A percentile compares a stretch with the other conserved stretches of the same genome.
Evolutionary conservation across 2,329 filamentous ascomycete genomes (phyloP).

Genomic region (Ophiocordyceps australis): DNA sequence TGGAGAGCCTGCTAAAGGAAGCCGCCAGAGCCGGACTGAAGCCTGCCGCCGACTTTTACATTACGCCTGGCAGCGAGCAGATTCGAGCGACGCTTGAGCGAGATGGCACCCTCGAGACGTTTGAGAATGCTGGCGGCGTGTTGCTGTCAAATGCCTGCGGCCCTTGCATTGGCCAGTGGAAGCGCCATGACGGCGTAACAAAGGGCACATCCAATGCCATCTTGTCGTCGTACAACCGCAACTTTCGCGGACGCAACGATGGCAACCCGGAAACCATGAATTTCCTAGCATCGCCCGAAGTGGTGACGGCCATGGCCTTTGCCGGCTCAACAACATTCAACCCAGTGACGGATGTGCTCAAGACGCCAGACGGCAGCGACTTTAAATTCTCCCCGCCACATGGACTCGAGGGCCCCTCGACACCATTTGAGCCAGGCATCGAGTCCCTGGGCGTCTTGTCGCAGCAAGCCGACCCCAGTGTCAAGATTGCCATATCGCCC

Average conservation of each 20-base stretch:
- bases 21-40: slow-evolving; percentile 77
- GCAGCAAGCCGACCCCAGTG: slow-evolving; percentile 50
- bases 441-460: slow-evolving; percentile 55
- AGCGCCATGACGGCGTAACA: slow-evolving; percentile 64
- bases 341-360: slow-evolving; percentile 72
- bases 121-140: slow-evolving; percentile 70
- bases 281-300: slow-evolving; percentile 90
- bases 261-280: slow-evolving; percentile 97
- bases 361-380: slow-evolving; percentile 57
- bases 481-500: slow-evolving; percentile 63
- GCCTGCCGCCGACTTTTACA: slow-evolving; percentile 82
- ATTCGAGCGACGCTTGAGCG: slow-evolving; percentile 87
- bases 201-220: slow-evolving; percentile 90
- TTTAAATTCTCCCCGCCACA: slow-evolving; percentile 76
- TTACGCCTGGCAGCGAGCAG: slow-evolving; percentile 92
- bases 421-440: slow-evolving; percentile 62
- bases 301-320: slow-evolving; percentile 93
- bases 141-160: slow-evolving; percentile 92
- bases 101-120: slow-evolving; percentile 72
- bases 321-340: slow-evolving; percentile 90
- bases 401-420: slow-evolving; percentile 44
- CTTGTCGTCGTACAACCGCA: slow-evolving; percentile 93
- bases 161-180: slow-evolving; percentile 91
- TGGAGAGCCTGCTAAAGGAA: slow-evolving; percentile 84
- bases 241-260: slow-evolving; percentile 93